phyloP scores from a whole-genome alignment of 2,329 filamentous ascomycete genomes.

The Diplodia seriata region DNA sequence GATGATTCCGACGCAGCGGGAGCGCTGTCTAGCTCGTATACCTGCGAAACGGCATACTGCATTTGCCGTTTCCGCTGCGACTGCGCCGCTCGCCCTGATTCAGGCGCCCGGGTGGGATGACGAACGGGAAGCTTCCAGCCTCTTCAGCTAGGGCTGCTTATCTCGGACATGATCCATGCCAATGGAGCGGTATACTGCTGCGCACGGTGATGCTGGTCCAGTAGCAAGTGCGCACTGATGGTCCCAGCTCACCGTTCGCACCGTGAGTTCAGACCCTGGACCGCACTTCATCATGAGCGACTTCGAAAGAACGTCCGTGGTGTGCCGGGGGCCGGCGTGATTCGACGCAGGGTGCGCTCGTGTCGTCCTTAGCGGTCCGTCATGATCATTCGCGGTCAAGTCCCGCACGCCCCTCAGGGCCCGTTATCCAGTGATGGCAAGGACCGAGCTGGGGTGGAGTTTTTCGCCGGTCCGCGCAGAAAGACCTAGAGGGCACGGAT shows the following conservation, averaged over 20 bases:
- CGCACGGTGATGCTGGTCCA: conserved; percentile 1
- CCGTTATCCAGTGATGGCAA: conserved; percentile 6
- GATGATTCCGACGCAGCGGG: background rate
- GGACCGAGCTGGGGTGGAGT: conserved; percentile 4
- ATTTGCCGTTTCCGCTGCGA: conserved; percentile 1
- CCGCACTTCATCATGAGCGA: conserved; percentile 12
- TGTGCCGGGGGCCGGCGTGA: conserved; percentile 23
- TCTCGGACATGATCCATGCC: conserved; percentile 19
- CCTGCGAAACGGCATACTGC: background rate
- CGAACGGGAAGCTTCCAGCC: conserved; percentile 2
- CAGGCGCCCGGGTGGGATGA: background rate
- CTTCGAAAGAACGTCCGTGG: background rate
- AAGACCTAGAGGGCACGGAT: conserved; percentile 4
- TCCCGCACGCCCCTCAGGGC: conserved; percentile 9
- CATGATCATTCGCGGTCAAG: background rate
- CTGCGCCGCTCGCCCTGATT: conserved; percentile 19
- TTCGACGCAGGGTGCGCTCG: conserved; percentile 14
- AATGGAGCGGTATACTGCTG: conserved; percentile 8
- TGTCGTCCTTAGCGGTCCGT: background rate
- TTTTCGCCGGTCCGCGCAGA: conserved; percentile 8
- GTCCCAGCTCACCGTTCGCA: conserved; percentile 15
- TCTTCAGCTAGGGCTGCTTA: conserved; percentile 11
- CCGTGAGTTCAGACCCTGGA: conserved; percentile 20
- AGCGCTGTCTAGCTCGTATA: conserved; percentile 1
- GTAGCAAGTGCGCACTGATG: conserved; percentile 1